Percentiles rank a stretch among this genome's conserved stretches.
These are phyloP conservation scores for Floccularia luteovirens DNA, from an alignment of 768 basidiomycete species.

Conservation along the genomic window DNA sequence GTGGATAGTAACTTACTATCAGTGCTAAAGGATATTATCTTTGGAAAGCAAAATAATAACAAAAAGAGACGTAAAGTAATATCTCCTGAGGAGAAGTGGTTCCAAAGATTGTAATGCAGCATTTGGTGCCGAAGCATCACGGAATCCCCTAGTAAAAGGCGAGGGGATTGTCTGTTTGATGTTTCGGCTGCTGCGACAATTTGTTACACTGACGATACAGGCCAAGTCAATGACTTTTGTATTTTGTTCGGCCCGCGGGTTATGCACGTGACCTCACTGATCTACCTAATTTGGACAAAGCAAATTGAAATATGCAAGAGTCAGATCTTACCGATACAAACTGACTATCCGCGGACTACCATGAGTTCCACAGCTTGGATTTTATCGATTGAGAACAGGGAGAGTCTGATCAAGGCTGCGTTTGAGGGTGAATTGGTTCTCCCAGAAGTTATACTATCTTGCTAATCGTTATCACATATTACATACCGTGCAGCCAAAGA, in stretches of 20 bases:
- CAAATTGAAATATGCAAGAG: constrained; percentile 8
- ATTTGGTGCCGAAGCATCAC: constrained; percentile 10
- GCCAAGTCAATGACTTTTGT: constrained; percentile 14
- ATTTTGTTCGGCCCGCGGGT: constrained; percentile 33
- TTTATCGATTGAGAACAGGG: constrained; percentile 34
- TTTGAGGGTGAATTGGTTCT: constrained; percentile 39
- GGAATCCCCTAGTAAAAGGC: constrained; percentile 14
- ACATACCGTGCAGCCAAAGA: constrained; percentile 44
- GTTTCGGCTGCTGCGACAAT: constrained; percentile 8
- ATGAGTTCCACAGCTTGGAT: constrained; percentile 18
- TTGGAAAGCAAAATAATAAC: too few species aligned
- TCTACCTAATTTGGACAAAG: too few species aligned
- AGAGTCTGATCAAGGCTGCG: constrained; percentile 46
- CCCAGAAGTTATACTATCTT: background rate
- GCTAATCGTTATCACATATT: background rate
- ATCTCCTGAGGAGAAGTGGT: too few species aligned
- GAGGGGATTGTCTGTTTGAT: constrained; percentile 13
- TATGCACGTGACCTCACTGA: constrained; percentile 16
- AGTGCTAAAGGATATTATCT: too few species aligned
- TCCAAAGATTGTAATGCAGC: constrained; percentile 12
- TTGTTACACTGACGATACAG: background rate
- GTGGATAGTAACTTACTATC: too few species aligned
- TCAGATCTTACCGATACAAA: background rate
- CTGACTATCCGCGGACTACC: background rate
- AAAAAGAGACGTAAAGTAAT: too few species aligned